These are phyloP conservation scores for Metschnikowia kofuensis DNA, from an alignment of 805 yeast genomes.

Conservation along the genomic window DNA sequence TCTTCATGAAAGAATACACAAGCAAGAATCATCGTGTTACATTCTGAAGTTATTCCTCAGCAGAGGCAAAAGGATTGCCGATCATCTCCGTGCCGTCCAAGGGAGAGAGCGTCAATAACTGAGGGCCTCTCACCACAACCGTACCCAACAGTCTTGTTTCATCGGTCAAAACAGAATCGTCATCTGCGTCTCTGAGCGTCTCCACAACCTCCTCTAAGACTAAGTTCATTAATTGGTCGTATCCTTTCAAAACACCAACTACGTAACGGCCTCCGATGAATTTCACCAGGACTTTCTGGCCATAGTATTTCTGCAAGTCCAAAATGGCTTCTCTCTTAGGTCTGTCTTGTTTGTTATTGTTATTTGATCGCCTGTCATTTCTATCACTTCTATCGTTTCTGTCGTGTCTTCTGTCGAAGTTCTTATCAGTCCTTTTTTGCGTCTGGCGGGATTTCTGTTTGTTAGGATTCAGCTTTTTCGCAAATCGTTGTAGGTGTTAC, in stretches of 20 bases:
- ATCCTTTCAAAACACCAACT: constrained; percentile 80
- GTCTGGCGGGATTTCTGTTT: constrained; percentile 12
- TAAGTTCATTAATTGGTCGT: constrained; percentile 75
- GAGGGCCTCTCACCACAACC: constrained; percentile 85
- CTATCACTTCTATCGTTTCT: constrained; percentile 10
- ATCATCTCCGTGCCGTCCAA: constrained; percentile 67
- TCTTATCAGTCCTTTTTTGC: constrained; percentile 9
- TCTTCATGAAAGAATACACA: not conserved
- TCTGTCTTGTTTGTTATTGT: constrained; percentile 42
- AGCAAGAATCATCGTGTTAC: not conserved
- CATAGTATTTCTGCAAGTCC: constrained; percentile 74
- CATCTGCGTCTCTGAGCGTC: constrained; percentile 63
- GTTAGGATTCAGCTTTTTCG: too few relatives aligned
- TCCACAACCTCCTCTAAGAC: constrained; percentile 74
- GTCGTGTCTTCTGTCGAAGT: constrained; percentile 9
- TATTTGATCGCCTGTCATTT: constrained; percentile 11
- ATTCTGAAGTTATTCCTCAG: constrained; percentile 4
- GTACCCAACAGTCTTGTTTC: constrained; percentile 58
- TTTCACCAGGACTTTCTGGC: constrained; percentile 69
- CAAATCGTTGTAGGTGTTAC: too few relatives aligned
- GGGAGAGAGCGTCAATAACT: constrained; percentile 70
- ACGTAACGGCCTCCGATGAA: constrained; percentile 84
- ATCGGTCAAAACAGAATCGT: constrained; percentile 49
- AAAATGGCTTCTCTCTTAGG: constrained; percentile 91
- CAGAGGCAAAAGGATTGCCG: constrained; percentile 59